Conservation (phyloP, 1,284 basidiomycete species). For the Cutaneotrichosporon cyanovorans region DNA sequence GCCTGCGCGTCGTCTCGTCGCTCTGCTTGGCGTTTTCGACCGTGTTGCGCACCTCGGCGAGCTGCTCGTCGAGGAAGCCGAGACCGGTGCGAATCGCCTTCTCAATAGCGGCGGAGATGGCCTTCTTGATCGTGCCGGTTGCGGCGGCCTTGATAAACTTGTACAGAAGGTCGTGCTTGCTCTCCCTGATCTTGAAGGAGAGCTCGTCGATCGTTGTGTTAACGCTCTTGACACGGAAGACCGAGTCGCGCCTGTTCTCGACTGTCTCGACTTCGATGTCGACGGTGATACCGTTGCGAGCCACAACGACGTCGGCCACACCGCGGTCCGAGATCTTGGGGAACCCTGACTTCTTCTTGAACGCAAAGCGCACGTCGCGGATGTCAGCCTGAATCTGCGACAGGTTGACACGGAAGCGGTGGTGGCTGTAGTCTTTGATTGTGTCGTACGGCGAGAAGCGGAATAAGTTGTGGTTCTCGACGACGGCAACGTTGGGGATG, state of each 20-base stretch:
- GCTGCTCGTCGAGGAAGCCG: constrained; percentile 67
- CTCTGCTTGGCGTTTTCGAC: constrained; percentile 61
- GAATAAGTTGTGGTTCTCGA: constrained; percentile 77
- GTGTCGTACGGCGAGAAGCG: constrained; percentile 68
- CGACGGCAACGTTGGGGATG: constrained; percentile 58
- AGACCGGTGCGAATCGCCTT: constrained; percentile 70
- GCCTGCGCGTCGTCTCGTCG: constrained; percentile 51
- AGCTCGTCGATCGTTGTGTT: constrained; percentile 62
- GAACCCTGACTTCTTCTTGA: constrained; percentile 47
- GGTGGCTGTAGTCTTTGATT: constrained; percentile 53
- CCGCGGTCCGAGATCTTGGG: constrained; percentile 74
- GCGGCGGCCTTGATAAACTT: constrained; percentile 50
- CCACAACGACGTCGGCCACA: constrained; percentile 79
- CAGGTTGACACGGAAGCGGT: constrained; percentile 64
- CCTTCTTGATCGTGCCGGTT: constrained; percentile 72
- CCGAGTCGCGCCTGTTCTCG: constrained; percentile 32
- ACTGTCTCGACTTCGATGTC: constrained; percentile 47
- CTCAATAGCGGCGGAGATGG: constrained; percentile 74
- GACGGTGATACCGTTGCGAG: constrained; percentile 55
- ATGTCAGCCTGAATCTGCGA: constrained; percentile 90
- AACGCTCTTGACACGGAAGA: constrained; percentile 33
- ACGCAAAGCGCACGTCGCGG: constrained; percentile 83
- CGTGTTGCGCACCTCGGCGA: constrained; percentile 52
- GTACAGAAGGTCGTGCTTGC: constrained; percentile 84
- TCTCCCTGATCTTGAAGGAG: constrained; percentile 83